A percentile compares a stretch with the other conserved stretches of the same genome.
Conservation (phyloP, 805 yeast genomes). For the Brettanomyces naardenensis region DNA sequence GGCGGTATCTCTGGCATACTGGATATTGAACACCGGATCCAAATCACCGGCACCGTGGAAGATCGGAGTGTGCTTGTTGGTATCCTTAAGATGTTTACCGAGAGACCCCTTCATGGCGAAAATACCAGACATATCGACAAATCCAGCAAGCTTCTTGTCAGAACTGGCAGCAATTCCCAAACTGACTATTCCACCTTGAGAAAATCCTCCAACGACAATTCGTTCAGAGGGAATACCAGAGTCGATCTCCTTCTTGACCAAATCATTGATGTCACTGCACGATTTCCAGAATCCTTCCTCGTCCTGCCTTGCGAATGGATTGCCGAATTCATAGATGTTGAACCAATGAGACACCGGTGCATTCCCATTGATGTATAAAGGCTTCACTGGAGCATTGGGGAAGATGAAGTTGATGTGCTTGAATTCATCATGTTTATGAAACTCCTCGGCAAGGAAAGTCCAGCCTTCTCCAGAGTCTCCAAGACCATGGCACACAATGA, state of each 20-base stretch:
- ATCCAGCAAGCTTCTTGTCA: conserved; percentile 67
- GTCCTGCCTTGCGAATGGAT: conserved; percentile 40
- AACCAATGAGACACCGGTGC: conserved; percentile 79
- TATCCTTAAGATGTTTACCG: conserved; percentile 17
- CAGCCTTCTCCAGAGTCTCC: conserved; percentile 92
- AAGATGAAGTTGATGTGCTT: conserved; percentile 66
- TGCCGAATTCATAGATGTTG: conserved; percentile 55
- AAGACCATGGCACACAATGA: conserved; percentile 80
- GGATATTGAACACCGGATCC: conserved; percentile 55
- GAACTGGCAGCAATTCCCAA: conserved; percentile 49
- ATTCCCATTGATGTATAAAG: conserved; percentile 65
- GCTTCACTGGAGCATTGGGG: conserved; percentile 79
- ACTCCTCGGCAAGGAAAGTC: conserved; percentile 68
- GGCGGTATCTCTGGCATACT: conserved; percentile 31
- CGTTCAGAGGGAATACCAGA: conserved; percentile 50
- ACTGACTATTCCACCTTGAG: conserved; percentile 86
- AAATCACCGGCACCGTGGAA: conserved; percentile 84
- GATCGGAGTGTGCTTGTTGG: conserved; percentile 60
- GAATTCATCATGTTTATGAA: conserved; percentile 37
- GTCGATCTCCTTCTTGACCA: conserved; percentile 46
- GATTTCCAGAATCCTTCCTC: conserved; percentile 44
- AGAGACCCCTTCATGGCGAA: conserved; percentile 31
- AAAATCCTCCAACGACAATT: conserved; percentile 89
- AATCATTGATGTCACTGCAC: conserved; percentile 34
- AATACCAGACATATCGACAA: conserved; percentile 73